These are phyloP conservation scores for Lasiosphaeria miniovina DNA, from an alignment of 495 filamentous ascomycete genomes.

Conservation along the genomic window DNA sequence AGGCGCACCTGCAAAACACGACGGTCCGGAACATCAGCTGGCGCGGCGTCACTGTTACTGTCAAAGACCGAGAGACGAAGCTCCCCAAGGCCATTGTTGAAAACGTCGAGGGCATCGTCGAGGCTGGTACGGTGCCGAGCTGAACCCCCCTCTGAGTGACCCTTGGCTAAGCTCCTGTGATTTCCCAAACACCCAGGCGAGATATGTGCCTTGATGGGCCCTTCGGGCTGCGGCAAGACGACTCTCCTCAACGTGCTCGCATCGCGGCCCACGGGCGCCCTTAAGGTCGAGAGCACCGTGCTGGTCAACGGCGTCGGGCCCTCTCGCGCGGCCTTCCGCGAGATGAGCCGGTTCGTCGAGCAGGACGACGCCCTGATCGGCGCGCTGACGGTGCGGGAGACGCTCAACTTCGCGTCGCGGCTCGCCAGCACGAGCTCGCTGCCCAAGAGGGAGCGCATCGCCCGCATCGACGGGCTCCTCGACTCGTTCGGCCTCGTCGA, in stretches of 20 bases:
- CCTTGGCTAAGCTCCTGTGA: background rate
- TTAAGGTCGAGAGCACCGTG: slow-evolving; percentile 46
- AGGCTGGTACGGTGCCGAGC: slow-evolving; percentile 37
- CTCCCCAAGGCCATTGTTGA: slow-evolving; percentile 53
- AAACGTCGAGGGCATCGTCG: slow-evolving; percentile 49
- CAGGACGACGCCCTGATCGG: slow-evolving; percentile 82
- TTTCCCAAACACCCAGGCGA: slow-evolving; percentile 48
- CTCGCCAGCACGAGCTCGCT: slow-evolving; percentile 53
- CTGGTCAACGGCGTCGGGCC: slow-evolving; percentile 56
- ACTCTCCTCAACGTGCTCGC: slow-evolving; percentile 74
- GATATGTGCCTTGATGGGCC: slow-evolving; percentile 73
- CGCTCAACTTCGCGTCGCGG: slow-evolving; percentile 72
- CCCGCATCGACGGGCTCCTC: slow-evolving; percentile 81
- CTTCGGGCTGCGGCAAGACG: slow-evolving; percentile 73
- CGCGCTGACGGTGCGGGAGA: slow-evolving; percentile 72
- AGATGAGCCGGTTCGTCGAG: slow-evolving; percentile 71
- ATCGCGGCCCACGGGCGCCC: slow-evolving; percentile 56
- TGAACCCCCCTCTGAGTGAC: background rate
- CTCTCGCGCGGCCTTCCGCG: slow-evolving; percentile 38
- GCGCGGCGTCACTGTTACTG: slow-evolving; percentile 60
- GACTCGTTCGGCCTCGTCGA: slow-evolving; percentile 73
- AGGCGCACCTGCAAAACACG: slow-evolving; percentile 36
- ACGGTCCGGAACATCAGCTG: slow-evolving; percentile 53
- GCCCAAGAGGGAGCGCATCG: slow-evolving; percentile 59
- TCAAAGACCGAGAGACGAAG: slow-evolving; percentile 66